Evolutionary conservation across 78 protist species (phyloP).

Genomic region (Bodo saltans): DNA sequence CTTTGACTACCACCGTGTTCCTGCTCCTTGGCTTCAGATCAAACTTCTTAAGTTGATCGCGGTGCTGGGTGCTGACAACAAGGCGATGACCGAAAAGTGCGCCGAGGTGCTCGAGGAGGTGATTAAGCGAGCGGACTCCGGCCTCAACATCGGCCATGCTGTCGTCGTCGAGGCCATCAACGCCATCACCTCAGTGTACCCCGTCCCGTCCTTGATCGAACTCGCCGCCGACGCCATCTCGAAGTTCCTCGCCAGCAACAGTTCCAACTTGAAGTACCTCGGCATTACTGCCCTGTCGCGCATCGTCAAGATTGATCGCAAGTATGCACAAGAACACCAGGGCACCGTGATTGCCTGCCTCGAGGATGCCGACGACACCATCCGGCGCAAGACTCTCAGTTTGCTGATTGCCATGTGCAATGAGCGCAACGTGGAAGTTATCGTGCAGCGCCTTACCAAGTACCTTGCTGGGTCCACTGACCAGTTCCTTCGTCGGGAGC

Average conservation of each 20-base stretch:
- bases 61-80: constrained; percentile 63
- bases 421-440: constrained; percentile 60
- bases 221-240: constrained; percentile 55
- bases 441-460: constrained; percentile 53
- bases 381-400: constrained; percentile 69
- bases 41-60: constrained; percentile 71
- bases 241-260: constrained; percentile 56
- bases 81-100: constrained; percentile 35
- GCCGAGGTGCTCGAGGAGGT: constrained; percentile 60
- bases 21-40: constrained; percentile 94
- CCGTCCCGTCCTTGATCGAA: constrained; percentile 58
- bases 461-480: constrained; percentile 58
- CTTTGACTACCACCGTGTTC: constrained; percentile 86
- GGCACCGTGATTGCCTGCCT: constrained; percentile 82
- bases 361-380: constrained; percentile 77
- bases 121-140: constrained; percentile 62
- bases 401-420: constrained; percentile 83
- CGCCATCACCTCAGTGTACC: constrained; percentile 77
- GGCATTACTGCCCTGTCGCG: constrained; percentile 81
- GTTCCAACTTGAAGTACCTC: constrained; percentile 77
- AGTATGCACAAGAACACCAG: constrained; percentile 71
- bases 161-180: constrained; percentile 78
- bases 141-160: constrained; percentile 75
- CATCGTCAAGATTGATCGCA: constrained; percentile 71
- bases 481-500: constrained; percentile 44